Evolutionary conservation across 495 filamentous ascomycete genomes (phyloP), one percentile per base, ranked within the genome.

Genomic region (Hypomontagnella monticulosa): DNA sequence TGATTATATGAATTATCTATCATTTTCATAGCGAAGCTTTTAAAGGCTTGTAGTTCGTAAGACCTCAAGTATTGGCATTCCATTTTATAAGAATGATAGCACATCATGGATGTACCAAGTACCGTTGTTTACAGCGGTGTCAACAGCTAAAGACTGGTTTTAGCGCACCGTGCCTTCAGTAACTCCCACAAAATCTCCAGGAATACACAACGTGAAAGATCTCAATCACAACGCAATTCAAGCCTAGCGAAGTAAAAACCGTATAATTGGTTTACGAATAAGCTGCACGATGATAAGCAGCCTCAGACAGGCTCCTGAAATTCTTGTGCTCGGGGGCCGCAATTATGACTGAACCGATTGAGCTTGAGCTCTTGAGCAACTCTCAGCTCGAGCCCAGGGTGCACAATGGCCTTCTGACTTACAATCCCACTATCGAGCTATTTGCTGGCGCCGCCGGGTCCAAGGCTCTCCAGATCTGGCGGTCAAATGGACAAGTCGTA

Each of bases 381-480:
- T 82, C 79, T 55, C 67, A 73, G 43, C 73, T 86, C 41, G 73
- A 76, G 40, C 65, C 74, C 15, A 73, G 66, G 12, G 66, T 73
- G 12, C 54, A 69, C 6, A 69, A 62, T 49, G 75, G 78, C 54
- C 81, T 87, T 50, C 70, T 93, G 30, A 80, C 89, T 12, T 92
- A 90, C 75, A 94, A 91, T 77, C 92, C 93, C 8, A 86, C 86
- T 19, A 91, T 94, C 85, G 91, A 95, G 76, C 82, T 97, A 52
- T 78, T 92, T 33, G 89, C 87, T n/a, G 88, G 88, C 11, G 92
- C 63, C 67, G 91, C 73, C 47, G 92, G 90, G 52, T 87, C 87
- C 0, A 88, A 90, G 68, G 78, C 82, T 4, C 87, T 90, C 2
- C 89, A 94, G 69, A 87, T 90, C 4, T 85, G 73, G 77, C 79